Base-by-base conservation (phyloP, 2,329 filamentous ascomycete species). In the Rhytidhysteron rufulum region DNA sequence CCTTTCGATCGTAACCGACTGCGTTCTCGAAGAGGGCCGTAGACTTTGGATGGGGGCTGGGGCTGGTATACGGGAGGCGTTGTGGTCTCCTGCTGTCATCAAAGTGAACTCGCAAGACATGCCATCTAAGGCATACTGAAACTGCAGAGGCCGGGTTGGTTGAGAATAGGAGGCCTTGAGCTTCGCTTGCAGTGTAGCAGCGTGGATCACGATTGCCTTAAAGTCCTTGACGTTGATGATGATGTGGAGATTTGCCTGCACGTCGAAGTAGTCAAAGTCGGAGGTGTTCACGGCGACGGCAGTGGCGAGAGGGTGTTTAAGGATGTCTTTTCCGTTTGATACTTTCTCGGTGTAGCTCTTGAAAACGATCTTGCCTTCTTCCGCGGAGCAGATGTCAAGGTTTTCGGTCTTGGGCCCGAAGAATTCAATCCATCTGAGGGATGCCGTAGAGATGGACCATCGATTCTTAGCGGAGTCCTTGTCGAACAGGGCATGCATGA, bases 151-250 rank as follows among this genome's bases (percentile, higher is more conserved):
- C 13, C 79, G 77, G 13, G 79, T 79, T 4, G 86, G 85, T 19
- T 78, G 70, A 2, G 86, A 89, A 63, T 89, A 90, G 39, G 73
- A 73, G 10, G 85, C 83, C 13, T 75, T 77, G 11, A 90, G 70
- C 33, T 78, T 75, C n/a, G 79, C 80, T 38, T 80, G 80, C 5
- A 83, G 75, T 18, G 81, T 80, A 18, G 83, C 82, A 8, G 86
- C 86, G 63, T 91, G 86, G 24, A 82, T 77, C 37, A 89, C 80
- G 39, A 90, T 86, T 24, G 86, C 82, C 37, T 86, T 82, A 61
- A 90, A 90, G 63, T 91, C 86, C 55, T 88, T 89, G 57, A 91
- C 85, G 51, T 82, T 87, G 56, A 90, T 85, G 43, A 88, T 79
- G 53, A 89, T 86, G 57, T 89, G 86, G 41, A 89, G 74, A 37